These are phyloP conservation scores for Pestalotiopsis fici DNA, from an alignment of 2,329 filamentous ascomycete species.

Conservation along the genomic window DNA sequence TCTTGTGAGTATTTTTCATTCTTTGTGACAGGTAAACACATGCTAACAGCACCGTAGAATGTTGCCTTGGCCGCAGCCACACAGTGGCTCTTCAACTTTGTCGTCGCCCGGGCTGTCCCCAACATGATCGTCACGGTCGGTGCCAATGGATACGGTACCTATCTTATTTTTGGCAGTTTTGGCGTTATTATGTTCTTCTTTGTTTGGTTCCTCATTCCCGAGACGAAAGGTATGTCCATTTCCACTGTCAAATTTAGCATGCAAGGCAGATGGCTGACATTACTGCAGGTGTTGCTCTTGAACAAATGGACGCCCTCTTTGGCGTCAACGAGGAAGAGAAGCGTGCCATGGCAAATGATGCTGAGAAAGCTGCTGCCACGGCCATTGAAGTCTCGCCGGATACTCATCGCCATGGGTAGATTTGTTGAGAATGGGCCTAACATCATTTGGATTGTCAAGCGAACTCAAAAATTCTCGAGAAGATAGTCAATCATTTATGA, in stretches of 20 bases:
- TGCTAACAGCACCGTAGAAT: constrained; percentile 33
- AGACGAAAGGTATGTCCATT: constrained; percentile 30
- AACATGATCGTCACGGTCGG: constrained; percentile 59
- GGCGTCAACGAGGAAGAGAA: constrained; percentile 26
- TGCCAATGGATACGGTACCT: constrained; percentile 47
- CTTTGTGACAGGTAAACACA: background rate
- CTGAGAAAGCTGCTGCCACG: background rate
- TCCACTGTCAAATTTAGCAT: too few relatives aligned
- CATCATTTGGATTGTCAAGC: background rate
- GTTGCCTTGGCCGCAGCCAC: constrained; percentile 62
- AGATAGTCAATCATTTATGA: background rate
- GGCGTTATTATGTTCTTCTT: constrained; percentile 63
- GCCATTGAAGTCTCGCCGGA: background rate
- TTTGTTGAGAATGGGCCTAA: background rate
- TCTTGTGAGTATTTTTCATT: constrained; percentile 13
- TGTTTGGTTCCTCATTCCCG: constrained; percentile 58
- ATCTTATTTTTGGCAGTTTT: constrained; percentile 64
- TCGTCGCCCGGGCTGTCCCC: constrained; percentile 63
- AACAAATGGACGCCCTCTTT: constrained; percentile 62
- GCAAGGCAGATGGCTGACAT: background rate
- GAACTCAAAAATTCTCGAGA: background rate
- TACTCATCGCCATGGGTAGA: background rate
- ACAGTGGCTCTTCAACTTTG: constrained; percentile 68
- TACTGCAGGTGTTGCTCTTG: constrained; percentile 56
- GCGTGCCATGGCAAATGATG: background rate